A percentile compares a stretch with the other conserved stretches of the same genome.
Conservation (phyloP, 148 eudicot species). For the Vaccinium macrocarpon region DNA sequence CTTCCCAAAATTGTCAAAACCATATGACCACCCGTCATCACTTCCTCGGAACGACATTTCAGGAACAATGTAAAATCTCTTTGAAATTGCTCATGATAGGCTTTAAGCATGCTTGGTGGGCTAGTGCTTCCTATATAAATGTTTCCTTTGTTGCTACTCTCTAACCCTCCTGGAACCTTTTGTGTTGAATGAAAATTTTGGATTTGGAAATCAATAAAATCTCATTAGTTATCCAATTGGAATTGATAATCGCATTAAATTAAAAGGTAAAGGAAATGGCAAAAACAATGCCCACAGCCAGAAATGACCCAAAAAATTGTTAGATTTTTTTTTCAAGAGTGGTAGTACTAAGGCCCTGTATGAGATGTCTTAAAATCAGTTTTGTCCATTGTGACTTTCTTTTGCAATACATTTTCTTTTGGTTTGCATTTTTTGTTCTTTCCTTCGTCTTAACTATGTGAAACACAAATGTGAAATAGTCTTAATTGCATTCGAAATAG, state of each 20-base stretch:
- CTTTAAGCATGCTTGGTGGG: conserved; percentile 36
- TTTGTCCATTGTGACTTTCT: too few relatives aligned
- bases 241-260: neutral
- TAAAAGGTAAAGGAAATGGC: neutral
- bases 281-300: neutral
- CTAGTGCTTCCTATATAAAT: conserved; percentile 45
- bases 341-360: neutral
- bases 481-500: too few relatives aligned
- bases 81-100: conserved; percentile 54
- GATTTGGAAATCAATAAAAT: neutral
- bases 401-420: neutral
- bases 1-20: conserved; percentile 57
- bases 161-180: conserved; percentile 49
- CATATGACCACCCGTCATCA: conserved; percentile 46
- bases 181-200: neutral
- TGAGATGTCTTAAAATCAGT: too few relatives aligned
- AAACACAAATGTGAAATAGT: neutral
- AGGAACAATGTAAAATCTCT: conserved; percentile 43
- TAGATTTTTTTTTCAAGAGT: neutral
- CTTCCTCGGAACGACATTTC: conserved; percentile 40
- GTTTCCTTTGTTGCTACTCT: conserved; percentile 40
- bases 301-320: neutral
- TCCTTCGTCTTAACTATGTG: neutral
- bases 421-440: too few relatives aligned
- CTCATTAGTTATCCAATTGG: neutral